Evolutionary conservation across 805 yeast species (phyloP), one percentile per base, ranked within the genome.

Genomic region (Starmerella sp.): DNA sequence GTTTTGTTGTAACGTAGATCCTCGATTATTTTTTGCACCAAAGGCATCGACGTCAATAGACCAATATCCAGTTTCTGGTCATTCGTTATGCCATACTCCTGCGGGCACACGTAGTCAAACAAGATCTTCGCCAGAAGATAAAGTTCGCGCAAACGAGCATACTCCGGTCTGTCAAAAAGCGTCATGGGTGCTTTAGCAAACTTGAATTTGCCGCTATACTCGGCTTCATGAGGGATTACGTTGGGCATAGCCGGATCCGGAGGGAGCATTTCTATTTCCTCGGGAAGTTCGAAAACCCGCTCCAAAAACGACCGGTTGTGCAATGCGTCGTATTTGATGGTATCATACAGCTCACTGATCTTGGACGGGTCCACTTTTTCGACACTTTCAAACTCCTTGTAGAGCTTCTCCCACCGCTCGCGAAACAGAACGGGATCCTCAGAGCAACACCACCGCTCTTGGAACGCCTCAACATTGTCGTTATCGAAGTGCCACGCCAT

Each of bases 331-430:
- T 86, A 93, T 70, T 93, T 93, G 96, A 93, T 91, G 1, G 99
- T 91, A 70, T 93, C 99, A 67, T 93, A 93, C 56, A 93, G 76
- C 72, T 93, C 99, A 48, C 95, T 85, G 57, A 93, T 91, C 72
- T 91, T 93, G 2, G 96, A 84, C 10, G 99, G 99, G 69, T 93
- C 97, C 2, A 93, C 96, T 69, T 93, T 93, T 61, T 93, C 99
- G 52, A 90, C 93, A 48, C 86, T 80, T 28, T 82, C 81, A 71
- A 93, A 93, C 69, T 93, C 99, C 60, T 82, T 84, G 70, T 93
- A 93, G 49, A 93, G 73, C 67, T 93, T 93, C 64, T 90, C 97
- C 99, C 99, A 93, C 65, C 99, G 78, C 71, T 93, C 99, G 60
- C 82, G 83, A 72, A 93, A 91, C 57, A 93, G 71, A 57, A 77